Base-by-base conservation (phyloP, 2,329 filamentous ascomycete genomes). In the Nigrospora sphaerica region DNA sequence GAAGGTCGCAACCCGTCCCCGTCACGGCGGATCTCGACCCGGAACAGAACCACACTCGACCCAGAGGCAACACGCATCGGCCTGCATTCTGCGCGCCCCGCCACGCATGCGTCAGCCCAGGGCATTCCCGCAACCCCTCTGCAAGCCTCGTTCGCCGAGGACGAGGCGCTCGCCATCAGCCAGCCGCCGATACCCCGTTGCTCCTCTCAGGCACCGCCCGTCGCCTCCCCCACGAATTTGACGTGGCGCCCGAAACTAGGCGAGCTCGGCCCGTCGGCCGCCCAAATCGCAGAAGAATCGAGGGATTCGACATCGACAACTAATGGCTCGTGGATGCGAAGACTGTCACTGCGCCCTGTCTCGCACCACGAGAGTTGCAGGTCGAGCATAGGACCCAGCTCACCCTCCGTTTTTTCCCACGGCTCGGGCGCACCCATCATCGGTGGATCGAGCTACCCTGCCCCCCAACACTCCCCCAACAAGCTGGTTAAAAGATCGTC, bases 401-500 rank as follows among this genome's bases (percentile, higher is more conserved):
- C 83, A 12, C 78, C 81, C 39, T 84, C 84, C 3, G 62, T 87
- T 36, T 78, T 80, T 60, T 86, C 83, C 16, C 77, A 86, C 65
- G 78, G 75, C 49, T 88, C 85, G 33, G 77, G 74, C 1, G 80
- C 76, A 19, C 82, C 85, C 14, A 85, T 89, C 48, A 63, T 85
- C 18, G 64, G 68, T 11, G 64, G 69, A 18, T 55, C 63, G 14
- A 60, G 58, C 38, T 60, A 69, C 16, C 49, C 62, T 16, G 67
- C 62, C 52, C 66, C 63, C 54, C 73, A 72, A 50, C 63, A 80
- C 32, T 70, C 79, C 10, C 83, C 81, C 16, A 91, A 91, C 64
- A 90, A 88, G 68, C 72, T 91, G 36, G 85, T 90, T 44, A 92
- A 92, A 66, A 80, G 86, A 49, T 74, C 79, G 34, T 75, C 82